These are phyloP conservation scores for Boletus rufocinnamomeus DNA, from an alignment of 768 basidiomycete genomes.

Conservation along the genomic window DNA sequence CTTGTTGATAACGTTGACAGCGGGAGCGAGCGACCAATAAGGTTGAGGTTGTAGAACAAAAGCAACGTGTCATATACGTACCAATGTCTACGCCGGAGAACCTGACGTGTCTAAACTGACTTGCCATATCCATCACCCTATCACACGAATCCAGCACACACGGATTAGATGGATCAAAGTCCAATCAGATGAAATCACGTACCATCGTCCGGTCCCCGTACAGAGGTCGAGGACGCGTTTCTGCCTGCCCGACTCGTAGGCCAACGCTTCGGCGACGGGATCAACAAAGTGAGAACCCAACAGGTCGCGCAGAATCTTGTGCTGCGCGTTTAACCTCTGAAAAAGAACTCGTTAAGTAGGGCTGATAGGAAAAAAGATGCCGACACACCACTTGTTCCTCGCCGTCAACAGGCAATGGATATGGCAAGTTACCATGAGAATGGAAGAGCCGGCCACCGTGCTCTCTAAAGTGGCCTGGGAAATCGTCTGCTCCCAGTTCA, in stretches of 20 bases:
- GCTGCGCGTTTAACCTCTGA: conserved; percentile 56
- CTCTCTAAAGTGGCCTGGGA: conserved; percentile 61
- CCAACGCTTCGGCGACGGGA: conserved; percentile 57
- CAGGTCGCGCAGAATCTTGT: conserved; percentile 49
- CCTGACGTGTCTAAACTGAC: conserved; percentile 58
- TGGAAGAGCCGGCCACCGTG: conserved; percentile 64
- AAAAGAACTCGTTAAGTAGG: background rate
- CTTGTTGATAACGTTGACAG: conserved; percentile 7
- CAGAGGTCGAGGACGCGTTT: conserved; percentile 72
- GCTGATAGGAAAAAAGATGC: background rate
- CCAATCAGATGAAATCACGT: conserved; percentile 29
- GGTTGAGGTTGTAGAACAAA: conserved; percentile 14
- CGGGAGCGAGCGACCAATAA: conserved; percentile 12
- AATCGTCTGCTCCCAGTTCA: conserved; percentile 54
- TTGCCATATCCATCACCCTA: conserved; percentile 79
- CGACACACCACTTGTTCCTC: conserved; percentile 64
- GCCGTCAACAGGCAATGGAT: conserved; percentile 73
- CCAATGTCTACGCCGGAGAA: conserved; percentile 80
- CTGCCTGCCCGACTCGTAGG: conserved; percentile 39
- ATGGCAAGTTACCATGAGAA: conserved; percentile 61
- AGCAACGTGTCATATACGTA: conserved; percentile 37
- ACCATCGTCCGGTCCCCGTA: conserved; percentile 77
- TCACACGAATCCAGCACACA: conserved; percentile 14
- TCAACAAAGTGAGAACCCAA: conserved; percentile 61
- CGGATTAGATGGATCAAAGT: conserved; percentile 21